Evolutionary conservation across 768 basidiomycete species (phyloP), one percentile per base, ranked within the genome.

Genomic region (Pleurotus platypus): DNA sequence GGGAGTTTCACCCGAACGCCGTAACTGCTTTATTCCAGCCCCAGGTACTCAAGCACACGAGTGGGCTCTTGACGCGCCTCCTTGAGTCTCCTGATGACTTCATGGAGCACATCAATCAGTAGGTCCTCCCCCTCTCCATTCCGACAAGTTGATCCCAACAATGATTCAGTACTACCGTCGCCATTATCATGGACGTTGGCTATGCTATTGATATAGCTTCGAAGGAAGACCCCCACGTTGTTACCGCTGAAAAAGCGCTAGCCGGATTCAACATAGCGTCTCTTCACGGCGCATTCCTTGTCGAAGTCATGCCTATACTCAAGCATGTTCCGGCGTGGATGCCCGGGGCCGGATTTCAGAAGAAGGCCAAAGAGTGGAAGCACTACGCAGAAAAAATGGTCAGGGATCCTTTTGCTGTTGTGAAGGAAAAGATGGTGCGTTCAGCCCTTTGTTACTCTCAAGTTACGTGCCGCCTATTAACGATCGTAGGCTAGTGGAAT

Each of bases 161-260:
- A 15, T 7, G n/a, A 22, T 16, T 11, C 39, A 55, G 59, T 56
- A 51, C 53, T 43, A 53, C 56, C 16, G 46, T 16, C n/a, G 49
- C 40, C 40, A 35, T 61, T n/a, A 60, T 59, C 27, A 20, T 53
- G 8, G 49, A 15, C 49, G 55, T 42, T 7, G 74, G 77, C 0
- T 82, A 83, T 59, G 83, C 82, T 2, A 69, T 82, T 16, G 63
- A 75, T 11, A 69, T 76, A 7, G 58, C 69, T 38, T 67, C 72
- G 0, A 45, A 62, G 12, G 62, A 76, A 55, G 82, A 83, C 59
- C 76, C 79, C 2, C 77, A 74, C 59, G 68, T 84, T 35, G 60
- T 63, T 0, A 64, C 75, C 1, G 78, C 76, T 0, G 73, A 79
- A 27, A 62, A 70, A 5, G 75, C 78, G 2, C 61, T 74, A 8